Evolutionary conservation across 192 early-diverging fungal species (phyloP), one percentile per base, ranked within the genome.

Genomic region (Helicostylum pulchrum): DNA sequence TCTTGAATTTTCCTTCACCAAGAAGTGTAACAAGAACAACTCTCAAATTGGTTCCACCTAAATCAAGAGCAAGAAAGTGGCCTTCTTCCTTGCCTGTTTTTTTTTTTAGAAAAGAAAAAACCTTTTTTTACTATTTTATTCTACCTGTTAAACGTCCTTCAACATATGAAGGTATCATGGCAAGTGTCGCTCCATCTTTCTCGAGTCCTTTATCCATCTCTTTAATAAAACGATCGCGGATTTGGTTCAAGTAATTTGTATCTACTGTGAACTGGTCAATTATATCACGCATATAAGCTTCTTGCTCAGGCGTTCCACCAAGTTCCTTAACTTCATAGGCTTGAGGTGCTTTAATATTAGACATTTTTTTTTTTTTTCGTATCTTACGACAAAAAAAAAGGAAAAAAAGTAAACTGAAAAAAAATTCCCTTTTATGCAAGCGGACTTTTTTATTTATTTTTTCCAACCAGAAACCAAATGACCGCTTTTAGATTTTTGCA

Each of bases 131-230:
- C 4, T 39, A 10, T 39, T 39, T 6, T 39, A 44, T 87, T 45
- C 20, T 44, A 70, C 68, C 93, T 20, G 84, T 87, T 12, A 92
- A 88, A 17, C 87, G 77, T 21, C 81, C 75, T 64, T 80, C 75
- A 48, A 94, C 94, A 74, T 84, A 96, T 17, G 94, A 94, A 10
- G 96, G 90, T 73, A 98, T 90, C 95, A 95, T 95, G 45, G 88
- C 79, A 32, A 92, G 26, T 5, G 79, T 85, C 15, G 78, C 68
- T 53, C 80, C 82, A 61, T 82, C 78, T 20, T 72, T 67, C 46
- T 78, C 65, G 14, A 91, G 78, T 20, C 90, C 90, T 36, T 84
- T 84, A 14, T 70, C 55, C 87, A 91, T 88, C 60, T 84, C 83
- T 51, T 71, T 44, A 58, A 83, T 75, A 70, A 89, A 82, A 60